A percentile compares a stretch with the other conserved stretches of the same genome.
phyloP scores from a whole-genome alignment of 129 eudicot species.

The Erigeron canadensis region DNA sequence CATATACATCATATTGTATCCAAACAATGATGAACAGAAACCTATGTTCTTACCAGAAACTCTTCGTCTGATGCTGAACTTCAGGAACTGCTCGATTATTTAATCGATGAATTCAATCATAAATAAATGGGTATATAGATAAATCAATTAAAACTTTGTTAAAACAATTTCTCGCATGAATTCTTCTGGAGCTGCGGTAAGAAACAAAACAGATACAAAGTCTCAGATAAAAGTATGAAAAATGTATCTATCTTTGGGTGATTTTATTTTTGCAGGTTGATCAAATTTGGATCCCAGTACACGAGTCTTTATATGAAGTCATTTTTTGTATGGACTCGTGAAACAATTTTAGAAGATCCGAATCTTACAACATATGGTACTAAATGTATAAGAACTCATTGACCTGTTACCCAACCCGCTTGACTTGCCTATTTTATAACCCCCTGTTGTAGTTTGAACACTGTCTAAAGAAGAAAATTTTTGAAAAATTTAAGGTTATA shows the following conservation, averaged over 20 bases:
- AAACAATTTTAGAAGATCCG: too few relatives aligned
- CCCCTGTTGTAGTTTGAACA: background rate
- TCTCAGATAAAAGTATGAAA: background rate
- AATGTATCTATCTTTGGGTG: background rate
- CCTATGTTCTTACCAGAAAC: conserved; percentile 36
- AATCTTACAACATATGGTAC: too few relatives aligned
- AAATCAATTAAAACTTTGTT: conserved; percentile 50
- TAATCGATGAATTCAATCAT: conserved; percentile 12
- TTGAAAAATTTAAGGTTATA: background rate
- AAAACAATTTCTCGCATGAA: conserved; percentile 70
- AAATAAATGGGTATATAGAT: conserved; percentile 9
- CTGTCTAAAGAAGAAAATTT: background rate
- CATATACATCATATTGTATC: conserved; percentile 22
- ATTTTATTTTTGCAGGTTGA: background rate
- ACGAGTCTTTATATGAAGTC: too few relatives aligned
- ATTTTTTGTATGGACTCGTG: too few relatives aligned
- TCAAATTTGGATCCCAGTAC: too few relatives aligned
- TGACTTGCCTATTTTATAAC: background rate
- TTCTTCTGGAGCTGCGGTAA: conserved; percentile 70
- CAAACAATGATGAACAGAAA: conserved; percentile 28
- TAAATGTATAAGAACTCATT: background rate
- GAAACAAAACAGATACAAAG: conserved; percentile 2
- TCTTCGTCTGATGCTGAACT: conserved; percentile 42
- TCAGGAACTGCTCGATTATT: conserved; percentile 15
- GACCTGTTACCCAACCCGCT: background rate